These are phyloP conservation scores for Lachancea dasiensis DNA, from an alignment of 805 yeast species.

Conservation along the genomic window DNA sequence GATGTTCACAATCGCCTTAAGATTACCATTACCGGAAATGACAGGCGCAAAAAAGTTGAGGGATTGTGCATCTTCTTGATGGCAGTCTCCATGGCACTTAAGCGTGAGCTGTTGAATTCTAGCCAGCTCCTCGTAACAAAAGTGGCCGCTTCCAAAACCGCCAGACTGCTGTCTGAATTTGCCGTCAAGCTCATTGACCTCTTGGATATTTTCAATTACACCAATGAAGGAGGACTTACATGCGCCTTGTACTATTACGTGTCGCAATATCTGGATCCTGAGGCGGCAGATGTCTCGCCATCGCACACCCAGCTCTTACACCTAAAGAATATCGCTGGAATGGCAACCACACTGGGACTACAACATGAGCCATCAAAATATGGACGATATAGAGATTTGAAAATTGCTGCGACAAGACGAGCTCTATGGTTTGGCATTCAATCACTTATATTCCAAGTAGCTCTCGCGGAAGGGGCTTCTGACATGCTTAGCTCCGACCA, in stretches of 20 bases:
- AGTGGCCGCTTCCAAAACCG: slow-evolving; percentile 3
- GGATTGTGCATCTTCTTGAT: slow-evolving; percentile 1
- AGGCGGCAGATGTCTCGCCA: slow-evolving; percentile 8
- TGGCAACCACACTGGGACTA: slow-evolving; percentile 12
- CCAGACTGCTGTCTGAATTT: slow-evolving; percentile 10
- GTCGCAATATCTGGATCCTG: slow-evolving; percentile 14
- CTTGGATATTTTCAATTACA: slow-evolving; percentile 13
- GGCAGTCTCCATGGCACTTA: slow-evolving; percentile 1
- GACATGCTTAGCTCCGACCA: slow-evolving; percentile 7
- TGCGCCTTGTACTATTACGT: slow-evolving; percentile 13
- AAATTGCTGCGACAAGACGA: neutral
- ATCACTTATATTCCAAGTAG: slow-evolving; percentile 11
- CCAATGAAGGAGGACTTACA: slow-evolving; percentile 15
- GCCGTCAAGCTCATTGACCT: slow-evolving; percentile 14
- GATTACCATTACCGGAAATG: slow-evolving; percentile 1
- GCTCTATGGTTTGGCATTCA: slow-evolving; percentile 19
- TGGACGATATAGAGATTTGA: slow-evolving; percentile 10
- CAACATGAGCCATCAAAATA: slow-evolving; percentile 12
- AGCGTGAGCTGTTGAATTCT: neutral
- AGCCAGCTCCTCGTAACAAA: neutral
- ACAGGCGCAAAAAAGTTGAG: slow-evolving; percentile 1
- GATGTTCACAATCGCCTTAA: slow-evolving; percentile 4
- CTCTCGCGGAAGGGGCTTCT: slow-evolving; percentile 10
- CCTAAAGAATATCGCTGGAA: slow-evolving; percentile 3
- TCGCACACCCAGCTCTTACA: slow-evolving; percentile 10